Base-by-base conservation (phyloP, 768 basidiomycete species). In the Xerocomus potaroensis region DNA sequence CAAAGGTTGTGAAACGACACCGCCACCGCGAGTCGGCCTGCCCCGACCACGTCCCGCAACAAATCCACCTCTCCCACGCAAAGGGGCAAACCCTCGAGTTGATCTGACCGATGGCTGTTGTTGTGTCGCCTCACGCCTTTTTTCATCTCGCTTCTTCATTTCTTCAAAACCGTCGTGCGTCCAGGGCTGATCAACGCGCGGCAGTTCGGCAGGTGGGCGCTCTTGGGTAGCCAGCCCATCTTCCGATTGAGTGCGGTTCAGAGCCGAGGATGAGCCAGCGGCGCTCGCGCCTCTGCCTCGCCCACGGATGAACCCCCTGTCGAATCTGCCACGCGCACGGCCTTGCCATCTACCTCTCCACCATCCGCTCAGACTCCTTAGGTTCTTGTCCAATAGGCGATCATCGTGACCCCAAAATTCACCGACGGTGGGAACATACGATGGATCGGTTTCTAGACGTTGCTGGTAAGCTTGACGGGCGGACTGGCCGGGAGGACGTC, bases 401-500 rank as follows among this genome's bases (percentile, higher is more conserved):
- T 95, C 92, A 64, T 96, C 93, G 61, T 96, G 93, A 5, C 88
- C 84, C 91, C 91, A 96, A 61, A 96, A 96, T 51, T 84, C 85
- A 45, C 93, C 93, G 19, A 94, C 87, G 21, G 83, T 86, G 19
- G 93, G 93, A 23, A 91, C 87, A 63, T 84, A 92, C 2, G 90
- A 88, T 2, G 93, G 92, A 62, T 96, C 93, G 10, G 68, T 72
- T 47, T 90, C 84, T 21, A 95, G 72, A 24, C 84, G 81, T 53
- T 88, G 78, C 52, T 90, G 84, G 66, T 96, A 95, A 16, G 82
- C 87, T 63, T 92, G 89, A 39, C 92, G 87, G 31, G 83, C 88
- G 19, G 79, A 75, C 48, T 80, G 81, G 4, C 78, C 78, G 3
- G 72, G 56, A 18, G 70, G 68, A 14, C 75, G 76, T 40, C 60